phyloP scores from a whole-genome alignment of 345 rosid genomes.

The Gynandropsis gynandra region DNA sequence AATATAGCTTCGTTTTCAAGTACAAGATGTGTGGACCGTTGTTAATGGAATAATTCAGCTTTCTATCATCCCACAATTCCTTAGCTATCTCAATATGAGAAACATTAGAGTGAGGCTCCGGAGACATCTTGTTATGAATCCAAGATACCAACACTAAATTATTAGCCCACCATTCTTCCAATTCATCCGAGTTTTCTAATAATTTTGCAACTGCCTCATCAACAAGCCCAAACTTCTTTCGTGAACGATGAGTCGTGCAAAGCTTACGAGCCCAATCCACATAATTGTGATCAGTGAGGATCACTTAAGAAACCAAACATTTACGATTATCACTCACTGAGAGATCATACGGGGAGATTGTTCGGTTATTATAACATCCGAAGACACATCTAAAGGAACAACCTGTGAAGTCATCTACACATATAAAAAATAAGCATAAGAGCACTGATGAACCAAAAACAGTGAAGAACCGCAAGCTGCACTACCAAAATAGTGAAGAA shows the following conservation, averaged over 20 bases:
- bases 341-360: not conserved
- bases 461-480: no score
- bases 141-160: not conserved
- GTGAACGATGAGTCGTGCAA: conserved; percentile 7
- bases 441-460: no score
- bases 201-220: not conserved
- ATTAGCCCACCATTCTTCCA: not conserved
- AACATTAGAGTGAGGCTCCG: not conserved
- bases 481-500: no score
- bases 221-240: conserved; percentile 15
- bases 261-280: conserved; percentile 12
- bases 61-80: not conserved
- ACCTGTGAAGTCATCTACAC: no score
- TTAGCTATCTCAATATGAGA: not conserved
- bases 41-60: not conserved
- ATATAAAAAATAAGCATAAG: no score
- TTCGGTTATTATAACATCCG: no score
- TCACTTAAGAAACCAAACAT: not conserved
- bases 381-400: no score
- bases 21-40: not conserved
- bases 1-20: no score
- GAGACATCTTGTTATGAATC: not conserved
- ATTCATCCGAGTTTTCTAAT: not conserved
- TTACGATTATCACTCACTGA: not conserved
- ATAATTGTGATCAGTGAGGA: conserved; percentile 17